Base-by-base conservation (phyloP, 345 rosid genomes). In the Eucalyptus melliodora region DNA sequence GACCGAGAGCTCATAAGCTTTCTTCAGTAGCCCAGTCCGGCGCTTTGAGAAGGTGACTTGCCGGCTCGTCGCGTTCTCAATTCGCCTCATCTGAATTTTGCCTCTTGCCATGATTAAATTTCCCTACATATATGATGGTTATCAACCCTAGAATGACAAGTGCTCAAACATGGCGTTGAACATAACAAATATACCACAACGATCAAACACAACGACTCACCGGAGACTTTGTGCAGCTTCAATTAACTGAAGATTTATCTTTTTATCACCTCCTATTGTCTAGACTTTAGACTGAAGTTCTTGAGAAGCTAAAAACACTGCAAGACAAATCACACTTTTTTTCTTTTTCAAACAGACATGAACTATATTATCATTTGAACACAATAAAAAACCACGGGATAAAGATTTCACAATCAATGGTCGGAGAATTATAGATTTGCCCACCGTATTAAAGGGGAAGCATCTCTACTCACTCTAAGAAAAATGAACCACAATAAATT, bases 21-120 rank as follows among this genome's bases (percentile, higher is more conserved):
- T 88, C 89, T 88, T 88, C 37, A 88, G 87, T 47, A 88, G 67
- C 34, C 87, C 87, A 3, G 45, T 55, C 51, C 56, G 89, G 59
- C 89, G 50, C 72, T 88, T 88, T 19, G 90, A 83, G 90, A 88
- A 88, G 55, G 87, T 88, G 80, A 83, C 90, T 44, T 88, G 90
- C 53, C 90, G 27, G 87, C 47, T 83, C 2, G 60, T 83, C 11
- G 80, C 5, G 55, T 83, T 88, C 90, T 88, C 87, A 45, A 88
- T 59, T 40, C 45, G 59, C 59, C 80, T 88, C 87, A 88, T 47
- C 87, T 88, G 80, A 83, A 88, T 60, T 87, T 88, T 88, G 24
- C 90, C 90, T 50, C 90, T 82, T 40, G 31, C 90, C 90, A 88
- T 88, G 30, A 81, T 88, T 40, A 15, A 47, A 53, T 55, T 65